Evolutionary conservation across 257 asterid species (phyloP).

Genomic region (Nicotiana benthamiana): DNA sequence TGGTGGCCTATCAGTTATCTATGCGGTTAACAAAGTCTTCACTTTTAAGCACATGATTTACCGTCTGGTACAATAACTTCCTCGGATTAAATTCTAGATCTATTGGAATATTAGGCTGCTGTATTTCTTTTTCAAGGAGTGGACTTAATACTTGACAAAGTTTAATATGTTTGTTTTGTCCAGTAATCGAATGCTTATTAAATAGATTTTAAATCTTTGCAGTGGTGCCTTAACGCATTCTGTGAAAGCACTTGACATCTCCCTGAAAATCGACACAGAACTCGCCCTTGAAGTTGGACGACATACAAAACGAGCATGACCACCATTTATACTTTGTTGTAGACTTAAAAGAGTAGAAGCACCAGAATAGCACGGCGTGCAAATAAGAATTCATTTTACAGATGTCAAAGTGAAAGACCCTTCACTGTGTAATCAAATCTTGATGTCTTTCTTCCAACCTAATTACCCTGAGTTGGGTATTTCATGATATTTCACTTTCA

Average conservation of each 20-base stretch:
- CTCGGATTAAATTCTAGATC: no score
- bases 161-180: neutral
- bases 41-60: neutral
- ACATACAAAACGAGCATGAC: constrained; percentile 91
- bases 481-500: no score
- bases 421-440: no score
- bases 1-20: neutral
- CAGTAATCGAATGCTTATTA: neutral
- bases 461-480: no score
- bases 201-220: constrained; percentile 19
- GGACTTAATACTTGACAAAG: neutral
- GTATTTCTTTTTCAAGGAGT: no score
- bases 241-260: constrained; percentile 92
- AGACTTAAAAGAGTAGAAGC: no score
- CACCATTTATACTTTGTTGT: neutral
- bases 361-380: no score
- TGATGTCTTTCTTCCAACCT: no score
- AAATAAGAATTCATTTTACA: no score
- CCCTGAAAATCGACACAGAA: constrained; percentile 88
- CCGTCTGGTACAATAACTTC: neutral
- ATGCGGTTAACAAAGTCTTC: neutral
- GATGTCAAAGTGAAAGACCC: no score
- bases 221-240: constrained; percentile 95
- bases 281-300: constrained; percentile 93
- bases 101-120: no score